Evolutionary conservation across 371 early-diverging fungal genomes (phyloP), one percentile per base, ranked within the genome.

Genomic region (Rhizopus sp.): DNA sequence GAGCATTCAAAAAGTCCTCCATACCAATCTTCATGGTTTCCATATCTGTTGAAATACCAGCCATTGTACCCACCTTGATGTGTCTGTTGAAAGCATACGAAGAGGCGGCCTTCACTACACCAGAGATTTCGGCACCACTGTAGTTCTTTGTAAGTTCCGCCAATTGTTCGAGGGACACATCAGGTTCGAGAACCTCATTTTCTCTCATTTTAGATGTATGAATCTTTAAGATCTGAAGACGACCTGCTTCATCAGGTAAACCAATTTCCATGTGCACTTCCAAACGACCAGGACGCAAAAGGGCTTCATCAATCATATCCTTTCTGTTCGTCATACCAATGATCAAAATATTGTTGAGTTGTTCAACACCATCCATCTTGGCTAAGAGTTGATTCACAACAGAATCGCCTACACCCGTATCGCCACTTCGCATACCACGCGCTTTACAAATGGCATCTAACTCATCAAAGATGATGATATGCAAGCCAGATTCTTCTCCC

Each of bases 391-490:
- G 99, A 74, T 99, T 99, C 33, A 99, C 99, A 4, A 99, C 93
- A 4, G 98, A 96, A 73, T 99, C 99, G 17, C 99, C 99, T 15
- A 97, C 96, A 42, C 99, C 99, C 0, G 99, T 96, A 46, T 91
- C 91, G 63, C 93, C 93, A 66, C 92, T 91, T 55, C 88, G 92
- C 44, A 89, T 85, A 40, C 99, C 99, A 83, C 99, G 94, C 66
- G 96, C 97, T 68, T 97, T 98, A 83, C 99, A 99, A 54, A 99
- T 99, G 15, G 99, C 99, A 80, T 99, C 99, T 73, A 99, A 86
- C 81, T 99, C 99, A 75, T 99, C 99, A 77, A 99, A 99, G 52
- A 99, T 99, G 65, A 99, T 98, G 57, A 99, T 99, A 68, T 99
- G 99, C 48, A 99, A 80, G 29, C 86, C 82, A 50, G 93, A 92